Base-by-base conservation (phyloP, 2,329 filamentous ascomycete genomes). In the Cercospora nicotianae region DNA sequence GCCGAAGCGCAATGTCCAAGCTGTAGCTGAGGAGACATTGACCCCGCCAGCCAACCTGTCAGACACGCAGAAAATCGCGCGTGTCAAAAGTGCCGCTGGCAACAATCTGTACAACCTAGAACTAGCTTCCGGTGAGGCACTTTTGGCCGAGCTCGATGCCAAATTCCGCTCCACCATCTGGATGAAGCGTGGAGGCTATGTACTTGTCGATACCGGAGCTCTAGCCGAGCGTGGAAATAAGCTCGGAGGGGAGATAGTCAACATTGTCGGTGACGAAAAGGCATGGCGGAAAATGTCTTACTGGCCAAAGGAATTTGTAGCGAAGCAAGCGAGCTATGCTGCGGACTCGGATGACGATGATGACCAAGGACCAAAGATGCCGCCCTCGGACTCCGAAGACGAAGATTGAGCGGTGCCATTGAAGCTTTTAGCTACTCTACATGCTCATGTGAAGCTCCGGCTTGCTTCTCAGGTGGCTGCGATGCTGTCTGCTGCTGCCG, bases 151-250 rank as follows among this genome's bases (percentile, higher is more conserved):
- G 83, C 87, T 99, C 20, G 90, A 92, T 9, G 84, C 92, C 28
- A 89, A 89, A 48, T 97, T 98, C 78, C 91, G 94, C 69, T 95
- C 92, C 72, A 95, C 92, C 2, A 92, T 98, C 71, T 98, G 93
- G 92, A 91, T 98, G 79, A 94, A 91, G 80, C 89, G 93, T 18
- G 91, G 93, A 31, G 92, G 93, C 0, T 98, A 90, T 79, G 93
- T 97, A 31, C 81, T 98, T 10, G 86, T 97, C 13, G 91, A 98
- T 72, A 90, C 87, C 26, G 84, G 85, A 31, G 83, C 86, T 1
- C 83, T 89, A 42, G 87, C 89, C 30, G 87, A 86, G 26, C 82
- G 89, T 62, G 89, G 90, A 55, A 93, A 93, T 75, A 93, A 93
- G 79, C 87, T 96, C 12, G 86, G 87, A 63, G 95, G 94, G 13